phyloP scores from a whole-genome alignment of 2,329 filamentous ascomycete genomes.

The Verruconis gallopava region DNA sequence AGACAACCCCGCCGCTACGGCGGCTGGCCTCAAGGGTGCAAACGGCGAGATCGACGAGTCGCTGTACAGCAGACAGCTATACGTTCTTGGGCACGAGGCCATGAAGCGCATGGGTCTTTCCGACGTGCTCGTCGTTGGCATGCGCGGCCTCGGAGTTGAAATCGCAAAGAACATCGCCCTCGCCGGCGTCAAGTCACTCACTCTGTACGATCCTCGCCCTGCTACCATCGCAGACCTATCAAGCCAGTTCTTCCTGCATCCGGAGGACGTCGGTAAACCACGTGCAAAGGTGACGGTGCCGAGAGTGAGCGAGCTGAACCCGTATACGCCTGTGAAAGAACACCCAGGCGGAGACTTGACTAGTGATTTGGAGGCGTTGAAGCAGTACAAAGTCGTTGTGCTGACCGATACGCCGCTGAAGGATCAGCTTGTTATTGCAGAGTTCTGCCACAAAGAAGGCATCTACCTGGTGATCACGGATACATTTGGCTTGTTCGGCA shows the following conservation, averaged over 20 bases:
- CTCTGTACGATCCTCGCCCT: conserved; percentile 78
- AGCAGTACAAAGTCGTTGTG: conserved; percentile 86
- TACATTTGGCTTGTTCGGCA: conserved; percentile 87
- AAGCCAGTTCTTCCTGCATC: conserved; percentile 89
- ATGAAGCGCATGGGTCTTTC: conserved; percentile 99
- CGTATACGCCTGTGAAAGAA: conserved; percentile 81
- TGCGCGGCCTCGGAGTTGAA: conserved; percentile 91
- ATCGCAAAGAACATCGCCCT: conserved; percentile 98
- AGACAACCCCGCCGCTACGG: conserved; percentile 44
- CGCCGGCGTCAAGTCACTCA: conserved; percentile 93
- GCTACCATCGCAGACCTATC: conserved; percentile 81
- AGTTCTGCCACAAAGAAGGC: conserved; percentile 87
- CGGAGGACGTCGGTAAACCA: conserved; percentile 81
- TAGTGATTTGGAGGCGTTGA: conserved; percentile 65
- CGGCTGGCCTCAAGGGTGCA: conserved; percentile 43
- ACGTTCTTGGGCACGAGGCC: conserved; percentile 62
- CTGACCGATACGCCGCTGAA: conserved; percentile 72
- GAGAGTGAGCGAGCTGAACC: conserved; percentile 85
- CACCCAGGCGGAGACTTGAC: conserved; percentile 53
- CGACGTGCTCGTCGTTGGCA: conserved; percentile 80
- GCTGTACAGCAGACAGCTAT: conserved; percentile 54
- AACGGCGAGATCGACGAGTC: conserved; percentile 55
- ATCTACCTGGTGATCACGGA: conserved; percentile 84
- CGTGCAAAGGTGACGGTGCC: conserved; percentile 78
- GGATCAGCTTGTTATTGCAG: conserved; percentile 70